These are phyloP conservation scores for Scleroderma bovista DNA, from an alignment of 768 basidiomycete species.

Conservation along the genomic window DNA sequence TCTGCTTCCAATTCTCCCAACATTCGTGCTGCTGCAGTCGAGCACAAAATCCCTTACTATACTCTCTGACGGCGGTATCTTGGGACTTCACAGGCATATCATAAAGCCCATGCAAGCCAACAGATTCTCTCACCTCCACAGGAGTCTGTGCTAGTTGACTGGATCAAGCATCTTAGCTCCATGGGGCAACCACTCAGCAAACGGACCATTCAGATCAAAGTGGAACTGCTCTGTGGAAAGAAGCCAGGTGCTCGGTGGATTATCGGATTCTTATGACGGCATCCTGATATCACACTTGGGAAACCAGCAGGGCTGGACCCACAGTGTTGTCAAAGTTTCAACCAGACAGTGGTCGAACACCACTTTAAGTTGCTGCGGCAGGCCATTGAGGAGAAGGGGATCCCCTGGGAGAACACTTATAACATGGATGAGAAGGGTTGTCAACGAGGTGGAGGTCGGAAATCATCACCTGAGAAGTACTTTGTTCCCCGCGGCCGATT, in stretches of 20 bases:
- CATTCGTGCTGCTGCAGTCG: too few species aligned
- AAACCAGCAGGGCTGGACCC: constrained; percentile 29
- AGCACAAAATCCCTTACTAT: too few species aligned
- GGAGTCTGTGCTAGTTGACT: constrained; percentile 17
- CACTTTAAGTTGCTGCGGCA: constrained; percentile 22
- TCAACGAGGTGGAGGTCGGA: constrained; percentile 25
- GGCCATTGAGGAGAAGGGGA: constrained; percentile 17
- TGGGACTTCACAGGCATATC: too few species aligned
- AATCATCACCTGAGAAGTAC: constrained; percentile 13
- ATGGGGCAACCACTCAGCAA: constrained; percentile 11
- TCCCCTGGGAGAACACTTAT: constrained; percentile 28
- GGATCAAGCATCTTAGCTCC: constrained; percentile 7
- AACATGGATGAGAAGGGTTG: constrained; percentile 35
- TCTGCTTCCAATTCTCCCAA: too few species aligned
- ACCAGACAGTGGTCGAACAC: constrained; percentile 20
- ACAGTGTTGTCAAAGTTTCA: constrained; percentile 30
- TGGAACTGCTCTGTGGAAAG: not conserved
- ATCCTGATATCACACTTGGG: constrained; percentile 17
- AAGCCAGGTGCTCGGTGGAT: constrained; percentile 11
- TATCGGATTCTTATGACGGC: constrained; percentile 14
- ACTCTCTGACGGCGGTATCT: too few species aligned
- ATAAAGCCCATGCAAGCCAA: constrained; percentile 8
- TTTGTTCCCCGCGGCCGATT: constrained; percentile 4
- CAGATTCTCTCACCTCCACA: constrained; percentile 13
- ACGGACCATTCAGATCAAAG: constrained; percentile 8